Evolutionary conservation across 768 basidiomycete species (phyloP).

Genomic region (Hericium erinaceus): DNA sequence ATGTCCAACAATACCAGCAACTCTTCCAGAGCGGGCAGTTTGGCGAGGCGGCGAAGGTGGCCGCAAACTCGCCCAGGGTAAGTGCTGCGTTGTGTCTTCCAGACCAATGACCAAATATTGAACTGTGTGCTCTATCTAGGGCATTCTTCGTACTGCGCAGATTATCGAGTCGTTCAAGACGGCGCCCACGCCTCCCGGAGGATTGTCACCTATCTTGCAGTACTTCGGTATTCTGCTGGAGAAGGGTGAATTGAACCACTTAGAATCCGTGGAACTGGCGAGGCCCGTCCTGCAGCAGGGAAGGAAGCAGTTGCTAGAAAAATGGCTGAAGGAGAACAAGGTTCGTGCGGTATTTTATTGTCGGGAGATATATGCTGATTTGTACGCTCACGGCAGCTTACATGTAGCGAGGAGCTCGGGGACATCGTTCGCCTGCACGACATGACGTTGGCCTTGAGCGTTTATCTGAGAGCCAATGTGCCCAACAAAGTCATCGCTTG

Average conservation of each 20-base stretch:
- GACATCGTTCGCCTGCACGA: slow-evolving; percentile 93
- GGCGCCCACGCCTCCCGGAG: slow-evolving; percentile 84
- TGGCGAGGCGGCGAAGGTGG: slow-evolving; percentile 93
- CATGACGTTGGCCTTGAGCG: slow-evolving; percentile 94
- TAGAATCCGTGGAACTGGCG: slow-evolving; percentile 91
- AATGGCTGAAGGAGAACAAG: slow-evolving; percentile 99
- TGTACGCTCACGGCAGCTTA: slow-evolving; percentile 46
- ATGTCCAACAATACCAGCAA: slow-evolving; percentile 88
- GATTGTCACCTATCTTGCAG: slow-evolving; percentile 90
- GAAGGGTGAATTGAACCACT: slow-evolving; percentile 95
- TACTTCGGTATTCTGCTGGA: slow-evolving; percentile 99
- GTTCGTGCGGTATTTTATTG: slow-evolving; percentile 24
- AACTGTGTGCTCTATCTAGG: slow-evolving; percentile 33
- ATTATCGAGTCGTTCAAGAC: slow-evolving; percentile 98
- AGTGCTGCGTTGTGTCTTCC: slow-evolving; percentile 14
- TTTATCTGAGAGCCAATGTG: slow-evolving; percentile 94
- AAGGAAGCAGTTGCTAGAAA: slow-evolving; percentile 93
- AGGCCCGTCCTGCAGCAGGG: slow-evolving; percentile 94
- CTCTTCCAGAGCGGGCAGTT: slow-evolving; percentile 85
- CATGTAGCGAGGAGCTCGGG: slow-evolving; percentile 96
- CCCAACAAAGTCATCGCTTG: slow-evolving; percentile 99
- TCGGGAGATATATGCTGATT: background rate
- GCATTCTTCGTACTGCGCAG: slow-evolving; percentile 87
- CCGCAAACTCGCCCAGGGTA: slow-evolving; percentile 92
- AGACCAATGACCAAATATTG: slow-evolving; percentile 3